Conservation (phyloP, 331 rosid genomes). For the Dryas integrifolia region DNA sequence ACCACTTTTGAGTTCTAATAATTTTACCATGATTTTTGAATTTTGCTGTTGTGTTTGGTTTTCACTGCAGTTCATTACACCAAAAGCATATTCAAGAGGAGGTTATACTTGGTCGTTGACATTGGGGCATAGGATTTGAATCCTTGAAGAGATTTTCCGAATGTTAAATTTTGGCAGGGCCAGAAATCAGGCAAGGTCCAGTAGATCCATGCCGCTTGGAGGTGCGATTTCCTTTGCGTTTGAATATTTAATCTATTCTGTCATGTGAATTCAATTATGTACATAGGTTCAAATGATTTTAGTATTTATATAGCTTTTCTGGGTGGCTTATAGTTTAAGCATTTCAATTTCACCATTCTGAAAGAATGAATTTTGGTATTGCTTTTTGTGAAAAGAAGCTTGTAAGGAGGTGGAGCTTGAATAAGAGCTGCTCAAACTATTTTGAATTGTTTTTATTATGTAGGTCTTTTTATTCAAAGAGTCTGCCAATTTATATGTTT, state of each 20-base stretch:
- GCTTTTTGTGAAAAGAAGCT: background rate
- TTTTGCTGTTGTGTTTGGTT: constrained; percentile 32
- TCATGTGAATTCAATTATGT: background rate
- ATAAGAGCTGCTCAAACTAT: background rate
- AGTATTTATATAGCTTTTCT: background rate
- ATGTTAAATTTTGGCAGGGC: constrained; percentile 75
- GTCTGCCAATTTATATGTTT: too few species aligned
- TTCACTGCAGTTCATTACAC: constrained; percentile 39
- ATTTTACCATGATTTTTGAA: background rate
- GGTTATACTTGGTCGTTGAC: constrained; percentile 40
- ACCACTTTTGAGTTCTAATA: constrained; percentile 25
- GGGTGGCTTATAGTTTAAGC: background rate
- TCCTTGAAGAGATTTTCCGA: constrained; percentile 30
- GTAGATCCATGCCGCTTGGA: constrained; percentile 72
- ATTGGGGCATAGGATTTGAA: constrained; percentile 28
- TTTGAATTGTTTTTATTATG: background rate
- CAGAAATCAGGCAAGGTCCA: constrained; percentile 64
- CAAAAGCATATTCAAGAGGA: constrained; percentile 20
- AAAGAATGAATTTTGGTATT: background rate
- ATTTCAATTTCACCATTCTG: constrained; percentile 10
- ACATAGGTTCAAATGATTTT: too few species aligned
- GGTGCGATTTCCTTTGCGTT: constrained; percentile 45
- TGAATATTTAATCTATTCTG: background rate
- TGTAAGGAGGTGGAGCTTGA: background rate
- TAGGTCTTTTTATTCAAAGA: background rate